Evolutionary conservation across 139 green algal species (phyloP).

Genomic region (Haematococcus lacustris): DNA sequence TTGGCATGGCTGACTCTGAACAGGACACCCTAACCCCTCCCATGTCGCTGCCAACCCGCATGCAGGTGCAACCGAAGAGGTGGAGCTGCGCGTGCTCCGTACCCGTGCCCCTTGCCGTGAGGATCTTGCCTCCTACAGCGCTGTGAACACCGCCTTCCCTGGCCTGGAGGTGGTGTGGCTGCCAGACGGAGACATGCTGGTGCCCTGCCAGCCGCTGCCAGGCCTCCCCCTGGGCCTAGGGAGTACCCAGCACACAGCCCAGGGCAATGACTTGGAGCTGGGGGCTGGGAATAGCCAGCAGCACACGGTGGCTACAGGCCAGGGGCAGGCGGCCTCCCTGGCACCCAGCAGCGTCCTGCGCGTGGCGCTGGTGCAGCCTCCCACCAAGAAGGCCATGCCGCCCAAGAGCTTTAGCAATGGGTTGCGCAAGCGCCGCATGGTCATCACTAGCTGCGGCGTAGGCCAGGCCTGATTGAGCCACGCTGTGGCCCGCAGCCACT

Average conservation of each 20-base stretch:
- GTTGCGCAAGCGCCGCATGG: conserved; percentile 46
- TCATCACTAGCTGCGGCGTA: not conserved
- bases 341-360: not conserved
- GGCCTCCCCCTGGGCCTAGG: no score
- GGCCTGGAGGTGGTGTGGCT: conserved; percentile 12
- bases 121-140: not conserved
- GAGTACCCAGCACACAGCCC: no score
- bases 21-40: not conserved
- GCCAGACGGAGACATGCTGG: conserved; percentile 20
- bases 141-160: not conserved
- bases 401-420: conserved; percentile 69
- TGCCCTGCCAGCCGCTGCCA: conserved; percentile 19
- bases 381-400: conserved; percentile 66
- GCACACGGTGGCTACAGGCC: no score
- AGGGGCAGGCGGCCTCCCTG: not conserved
- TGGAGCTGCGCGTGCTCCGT: not conserved
- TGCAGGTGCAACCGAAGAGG: not conserved
- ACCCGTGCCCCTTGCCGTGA: not conserved
- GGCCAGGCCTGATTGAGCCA: not conserved
- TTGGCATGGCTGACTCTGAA: not conserved
- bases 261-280: no score
- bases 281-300: no score
- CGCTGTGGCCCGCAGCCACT: not conserved
- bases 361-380: conserved; percentile 59
- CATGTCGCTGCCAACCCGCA: not conserved